Percentiles rank a stretch among this genome's conserved stretches.
Evolutionary conservation across 169 alveolate genomes (phyloP).

Genomic region (Plasmodium malariae): DNA sequence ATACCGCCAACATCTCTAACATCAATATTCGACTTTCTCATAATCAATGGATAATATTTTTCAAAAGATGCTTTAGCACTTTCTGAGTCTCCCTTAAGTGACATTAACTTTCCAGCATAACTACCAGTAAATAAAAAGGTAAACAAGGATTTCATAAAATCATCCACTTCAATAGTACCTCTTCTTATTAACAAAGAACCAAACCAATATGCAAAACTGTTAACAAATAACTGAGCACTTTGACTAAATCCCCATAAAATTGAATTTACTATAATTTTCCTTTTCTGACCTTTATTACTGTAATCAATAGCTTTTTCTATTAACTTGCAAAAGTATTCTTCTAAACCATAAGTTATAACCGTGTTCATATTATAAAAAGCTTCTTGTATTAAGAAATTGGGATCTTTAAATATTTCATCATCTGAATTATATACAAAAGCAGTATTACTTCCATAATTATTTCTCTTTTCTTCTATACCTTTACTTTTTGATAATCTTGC

Average conservation of each 20-base stretch:
- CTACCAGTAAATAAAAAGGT: slow-evolving; percentile 72
- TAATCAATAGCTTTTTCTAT: slow-evolving; percentile 63
- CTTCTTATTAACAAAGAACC: slow-evolving; percentile 62
- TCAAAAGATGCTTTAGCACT: slow-evolving; percentile 48
- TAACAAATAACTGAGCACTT: slow-evolving; percentile 57
- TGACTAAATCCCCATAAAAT: slow-evolving; percentile 72
- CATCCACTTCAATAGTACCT: slow-evolving; percentile 32
- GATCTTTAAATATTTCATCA: slow-evolving; percentile 70
- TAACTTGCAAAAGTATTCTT: slow-evolving; percentile 47
- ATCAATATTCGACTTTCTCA: slow-evolving; percentile 54
- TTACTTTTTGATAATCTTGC: slow-evolving; percentile 21
- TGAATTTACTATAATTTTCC: slow-evolving; percentile 25
- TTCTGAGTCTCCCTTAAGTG: slow-evolving; percentile 62
- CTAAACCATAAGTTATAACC: slow-evolving; percentile 59
- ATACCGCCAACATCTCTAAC: slow-evolving; percentile 69
- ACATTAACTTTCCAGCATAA: slow-evolving; percentile 76
- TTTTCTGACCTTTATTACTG: slow-evolving; percentile 13
- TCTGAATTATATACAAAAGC: slow-evolving; percentile 20
- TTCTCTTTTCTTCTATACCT: slow-evolving; percentile 7
- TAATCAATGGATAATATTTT: slow-evolving; percentile 64
- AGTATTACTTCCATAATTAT: not conserved
- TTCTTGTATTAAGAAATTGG: slow-evolving; percentile 58
- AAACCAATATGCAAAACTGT: slow-evolving; percentile 72
- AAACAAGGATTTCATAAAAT: slow-evolving; percentile 68
- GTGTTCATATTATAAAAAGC: slow-evolving; percentile 68